phyloP scores from a whole-genome alignment of 257 asterid genomes.

The Jaltomata sinuosa region DNA sequence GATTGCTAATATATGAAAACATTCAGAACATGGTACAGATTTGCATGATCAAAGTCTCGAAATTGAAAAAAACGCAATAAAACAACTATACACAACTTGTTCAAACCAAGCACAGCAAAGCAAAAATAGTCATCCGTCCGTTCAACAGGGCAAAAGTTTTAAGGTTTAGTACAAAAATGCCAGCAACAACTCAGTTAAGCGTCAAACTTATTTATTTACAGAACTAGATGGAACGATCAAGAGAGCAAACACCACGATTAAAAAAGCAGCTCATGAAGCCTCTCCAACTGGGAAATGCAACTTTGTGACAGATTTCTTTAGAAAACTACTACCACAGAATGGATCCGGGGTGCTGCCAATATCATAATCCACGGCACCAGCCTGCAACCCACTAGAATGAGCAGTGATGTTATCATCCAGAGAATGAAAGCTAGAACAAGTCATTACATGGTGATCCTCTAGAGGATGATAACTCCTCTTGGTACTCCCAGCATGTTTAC shows the following conservation, averaged over 20 bases:
- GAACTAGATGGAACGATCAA: not conserved
- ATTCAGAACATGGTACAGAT: no score
- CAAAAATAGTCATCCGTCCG: not conserved
- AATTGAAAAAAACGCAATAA: not conserved
- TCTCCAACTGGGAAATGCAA: constrained; percentile 39
- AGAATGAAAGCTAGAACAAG: not conserved
- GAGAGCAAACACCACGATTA: not conserved
- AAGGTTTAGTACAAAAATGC: not conserved
- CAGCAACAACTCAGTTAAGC: not conserved
- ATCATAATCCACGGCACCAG: constrained; percentile 8
- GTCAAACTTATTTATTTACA: constrained; percentile 12
- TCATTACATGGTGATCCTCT: constrained; percentile 12
- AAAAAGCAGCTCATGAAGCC: constrained; percentile 18
- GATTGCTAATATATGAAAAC: no score
- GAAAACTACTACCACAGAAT: constrained; percentile 41
- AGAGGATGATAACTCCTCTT: constrained; percentile 30
- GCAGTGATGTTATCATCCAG: not conserved
- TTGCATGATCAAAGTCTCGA: not conserved
- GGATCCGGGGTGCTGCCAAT: constrained; percentile 20
- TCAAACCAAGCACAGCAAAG: not conserved
- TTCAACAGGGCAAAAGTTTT: not conserved
- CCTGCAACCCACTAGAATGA: constrained; percentile 13
- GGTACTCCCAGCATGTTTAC: constrained; percentile 35
- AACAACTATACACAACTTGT: not conserved
- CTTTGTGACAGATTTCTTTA: constrained; percentile 23